Percentiles rank a stretch among this genome's conserved stretches.
These are phyloP conservation scores for Fusarium sp. DNA, from an alignment of 2,329 filamentous ascomycete species.

Conservation along the genomic window DNA sequence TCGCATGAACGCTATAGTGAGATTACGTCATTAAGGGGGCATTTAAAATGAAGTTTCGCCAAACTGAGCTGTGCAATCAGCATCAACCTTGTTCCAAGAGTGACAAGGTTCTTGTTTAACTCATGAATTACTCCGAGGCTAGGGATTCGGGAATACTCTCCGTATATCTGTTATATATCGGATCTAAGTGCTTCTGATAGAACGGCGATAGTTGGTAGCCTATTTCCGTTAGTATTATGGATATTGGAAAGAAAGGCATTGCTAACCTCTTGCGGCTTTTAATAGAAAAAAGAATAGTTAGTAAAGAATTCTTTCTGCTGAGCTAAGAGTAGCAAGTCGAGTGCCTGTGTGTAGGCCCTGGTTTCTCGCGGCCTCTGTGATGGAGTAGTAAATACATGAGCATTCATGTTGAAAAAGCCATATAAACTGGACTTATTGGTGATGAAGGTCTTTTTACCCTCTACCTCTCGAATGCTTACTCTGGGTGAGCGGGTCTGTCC, in stretches of 20 bases:
- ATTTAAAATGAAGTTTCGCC: not conserved
- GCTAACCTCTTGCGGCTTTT: not conserved
- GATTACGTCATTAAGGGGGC: not conserved
- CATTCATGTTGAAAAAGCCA: too few species aligned
- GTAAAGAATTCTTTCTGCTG: not conserved
- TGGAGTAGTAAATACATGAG: not conserved
- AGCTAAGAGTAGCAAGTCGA: not conserved
- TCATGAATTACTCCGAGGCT: not conserved
- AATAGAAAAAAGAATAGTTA: not conserved
- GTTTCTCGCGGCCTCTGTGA: not conserved
- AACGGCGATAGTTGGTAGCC: fast-evolving
- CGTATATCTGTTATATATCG: not conserved
- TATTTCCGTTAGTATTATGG: not conserved
- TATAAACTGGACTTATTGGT: not conserved
- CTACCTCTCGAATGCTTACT: too few species aligned
- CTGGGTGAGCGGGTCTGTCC: too few species aligned
- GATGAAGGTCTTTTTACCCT: not conserved
- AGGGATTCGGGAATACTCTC: not conserved
- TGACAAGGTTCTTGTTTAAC: not conserved
- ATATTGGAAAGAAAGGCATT: not conserved
- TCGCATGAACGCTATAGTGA: not conserved
- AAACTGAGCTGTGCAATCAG: not conserved
- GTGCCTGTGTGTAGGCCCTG: too few species aligned
- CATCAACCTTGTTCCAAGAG: not conserved
- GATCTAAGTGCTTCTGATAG: not conserved